Conservation (phyloP, 2,329 filamentous ascomycete species). For the Alternaria dauci region DNA sequence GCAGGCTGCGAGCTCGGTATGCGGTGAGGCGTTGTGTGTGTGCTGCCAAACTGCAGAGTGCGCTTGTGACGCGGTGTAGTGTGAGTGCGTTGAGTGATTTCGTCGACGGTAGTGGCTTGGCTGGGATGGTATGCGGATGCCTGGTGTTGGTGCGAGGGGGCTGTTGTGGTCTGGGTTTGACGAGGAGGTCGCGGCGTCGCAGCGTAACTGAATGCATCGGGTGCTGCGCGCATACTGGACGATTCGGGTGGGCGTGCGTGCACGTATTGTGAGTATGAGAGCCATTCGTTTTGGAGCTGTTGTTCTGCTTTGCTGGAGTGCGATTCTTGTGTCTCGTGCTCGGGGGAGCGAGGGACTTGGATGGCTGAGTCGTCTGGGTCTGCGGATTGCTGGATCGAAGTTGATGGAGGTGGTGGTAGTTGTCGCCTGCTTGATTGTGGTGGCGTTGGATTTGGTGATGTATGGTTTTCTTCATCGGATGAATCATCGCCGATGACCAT, state of each 20-base stretch:
- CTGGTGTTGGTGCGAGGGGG: neutral
- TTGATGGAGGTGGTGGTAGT: constrained; percentile 4
- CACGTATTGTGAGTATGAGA: constrained; percentile 44
- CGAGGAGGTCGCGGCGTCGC: constrained; percentile 25
- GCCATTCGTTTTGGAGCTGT: constrained; percentile 44
- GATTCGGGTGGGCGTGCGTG: constrained; percentile 24
- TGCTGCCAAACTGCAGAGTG: constrained; percentile 20
- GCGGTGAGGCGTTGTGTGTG: constrained; percentile 35
- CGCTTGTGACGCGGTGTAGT: constrained; percentile 26
- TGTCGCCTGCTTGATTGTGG: constrained; percentile 5
- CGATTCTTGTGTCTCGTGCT: constrained; percentile 36
- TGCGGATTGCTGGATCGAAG: constrained; percentile 13
- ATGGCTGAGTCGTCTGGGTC: constrained; percentile 33
- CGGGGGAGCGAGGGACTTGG: constrained; percentile 34
- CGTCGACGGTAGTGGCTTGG: constrained; percentile 48
- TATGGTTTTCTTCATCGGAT: constrained; percentile 24
- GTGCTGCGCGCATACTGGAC: constrained; percentile 40
- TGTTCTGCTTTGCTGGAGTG: constrained; percentile 46
- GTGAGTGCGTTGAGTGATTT: constrained; percentile 29
- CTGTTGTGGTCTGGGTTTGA: neutral
- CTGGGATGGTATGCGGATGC: constrained; percentile 26
- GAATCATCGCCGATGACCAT: constrained; percentile 37
- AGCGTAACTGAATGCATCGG: constrained; percentile 40
- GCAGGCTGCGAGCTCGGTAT: constrained; percentile 28
- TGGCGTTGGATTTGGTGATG: constrained; percentile 10